phyloP scores from a whole-genome alignment of 2,329 filamentous ascomycete species.

The Juglanconis juglandina region DNA sequence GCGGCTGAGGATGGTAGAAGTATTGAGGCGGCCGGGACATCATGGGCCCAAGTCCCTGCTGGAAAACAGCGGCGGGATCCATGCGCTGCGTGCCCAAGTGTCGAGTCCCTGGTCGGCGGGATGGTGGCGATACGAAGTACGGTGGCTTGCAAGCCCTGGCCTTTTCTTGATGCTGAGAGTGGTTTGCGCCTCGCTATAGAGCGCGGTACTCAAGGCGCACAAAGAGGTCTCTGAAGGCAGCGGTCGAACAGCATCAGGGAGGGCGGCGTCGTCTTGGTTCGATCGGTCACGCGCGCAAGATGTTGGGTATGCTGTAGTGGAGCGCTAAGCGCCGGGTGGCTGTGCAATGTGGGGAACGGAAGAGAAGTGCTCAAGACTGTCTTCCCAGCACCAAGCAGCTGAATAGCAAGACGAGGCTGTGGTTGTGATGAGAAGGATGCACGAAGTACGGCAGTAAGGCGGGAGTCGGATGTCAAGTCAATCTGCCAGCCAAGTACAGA shows the following conservation, averaged over 20 bases:
- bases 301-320: neutral
- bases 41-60: constrained; percentile 54
- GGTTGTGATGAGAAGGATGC: no score
- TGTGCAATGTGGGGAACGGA: no score
- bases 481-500: no score
- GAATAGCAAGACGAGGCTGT: no score
- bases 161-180: neutral
- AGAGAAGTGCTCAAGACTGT: no score
- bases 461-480: no score
- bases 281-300: neutral
- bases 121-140: neutral
- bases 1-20: constrained; percentile 26
- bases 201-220: constrained; percentile 1
- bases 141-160: constrained; percentile 4
- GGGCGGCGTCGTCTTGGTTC: neutral
- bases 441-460: no score
- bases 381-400: no score
- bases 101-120: neutral
- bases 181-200: neutral
- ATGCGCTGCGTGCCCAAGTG: constrained; percentile 34
- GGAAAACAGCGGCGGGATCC: constrained; percentile 59
- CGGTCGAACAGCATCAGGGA: constrained; percentile 2
- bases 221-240: neutral
- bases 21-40: constrained; percentile 37
- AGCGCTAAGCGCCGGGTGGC: neutral